Evolutionary conservation across 305 asterid genomes (phyloP).

Genomic region (Fraxinus angustifolia): DNA sequence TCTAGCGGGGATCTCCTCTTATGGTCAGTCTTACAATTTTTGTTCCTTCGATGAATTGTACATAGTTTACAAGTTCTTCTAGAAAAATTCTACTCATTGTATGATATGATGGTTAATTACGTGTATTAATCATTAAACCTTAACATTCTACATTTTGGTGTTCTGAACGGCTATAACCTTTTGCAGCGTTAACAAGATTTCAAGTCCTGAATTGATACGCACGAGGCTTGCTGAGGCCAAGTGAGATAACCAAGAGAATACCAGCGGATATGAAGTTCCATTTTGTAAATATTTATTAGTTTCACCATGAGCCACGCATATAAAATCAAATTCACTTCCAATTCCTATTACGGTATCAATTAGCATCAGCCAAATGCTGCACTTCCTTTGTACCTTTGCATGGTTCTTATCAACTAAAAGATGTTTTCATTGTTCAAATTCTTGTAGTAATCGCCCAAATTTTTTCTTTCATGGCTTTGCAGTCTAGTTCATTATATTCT

Average conservation of each 20-base stretch:
- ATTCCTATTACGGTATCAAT: background rate
- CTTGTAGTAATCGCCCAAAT: constrained; percentile 29
- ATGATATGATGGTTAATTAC: background rate
- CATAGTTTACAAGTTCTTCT: background rate
- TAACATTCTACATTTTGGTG: background rate
- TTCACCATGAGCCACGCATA: background rate
- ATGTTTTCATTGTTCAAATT: constrained; percentile 24
- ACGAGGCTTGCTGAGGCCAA: constrained; percentile 54
- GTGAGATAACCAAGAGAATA: constrained; percentile 21
- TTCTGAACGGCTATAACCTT: background rate
- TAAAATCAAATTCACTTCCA: background rate
- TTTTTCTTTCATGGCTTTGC: constrained; percentile 12
- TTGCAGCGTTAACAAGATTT: constrained; percentile 64
- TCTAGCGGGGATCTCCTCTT: constrained; percentile 59
- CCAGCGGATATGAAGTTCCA: background rate
- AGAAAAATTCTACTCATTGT: background rate
- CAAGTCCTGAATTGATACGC: constrained; percentile 50
- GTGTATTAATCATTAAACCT: background rate
- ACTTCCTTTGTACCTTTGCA: background rate
- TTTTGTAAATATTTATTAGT: constrained; percentile 17
- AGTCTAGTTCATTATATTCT: background rate
- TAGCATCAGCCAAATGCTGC: background rate
- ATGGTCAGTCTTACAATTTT: constrained; percentile 36
- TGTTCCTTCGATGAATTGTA: background rate
- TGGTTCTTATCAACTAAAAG: constrained; percentile 10